Conservation (phyloP, 176 grass and related monocot species). For the Eleusine coracana region DNA sequence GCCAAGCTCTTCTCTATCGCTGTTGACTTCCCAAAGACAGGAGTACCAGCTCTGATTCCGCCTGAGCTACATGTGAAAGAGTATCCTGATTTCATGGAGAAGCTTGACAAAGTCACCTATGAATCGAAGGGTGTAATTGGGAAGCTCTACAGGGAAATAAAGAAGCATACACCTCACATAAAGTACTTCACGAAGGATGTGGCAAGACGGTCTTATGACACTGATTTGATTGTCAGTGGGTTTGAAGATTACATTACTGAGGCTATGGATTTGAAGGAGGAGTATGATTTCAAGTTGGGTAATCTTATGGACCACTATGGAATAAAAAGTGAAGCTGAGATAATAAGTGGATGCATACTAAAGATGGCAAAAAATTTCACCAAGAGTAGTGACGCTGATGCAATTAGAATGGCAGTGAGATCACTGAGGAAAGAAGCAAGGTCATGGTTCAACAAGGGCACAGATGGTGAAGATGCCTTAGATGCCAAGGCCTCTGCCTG, state of each 20-base stretch:
- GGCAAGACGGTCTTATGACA: conserved; percentile 67
- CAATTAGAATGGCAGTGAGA: conserved; percentile 65
- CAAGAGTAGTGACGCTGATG: conserved; percentile 74
- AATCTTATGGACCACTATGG: conserved; percentile 94
- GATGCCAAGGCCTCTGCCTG: conserved; percentile 88
- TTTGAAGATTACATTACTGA: conserved; percentile 56
- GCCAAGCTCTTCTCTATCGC: conserved; percentile 81
- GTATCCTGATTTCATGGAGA: conserved; percentile 99
- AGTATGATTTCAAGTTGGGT: conserved; percentile 84
- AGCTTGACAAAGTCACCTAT: conserved; percentile 67
- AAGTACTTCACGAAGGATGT: conserved; percentile 64
- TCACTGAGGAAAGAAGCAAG: conserved; percentile 83
- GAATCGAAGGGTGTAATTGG: conserved; percentile 68
- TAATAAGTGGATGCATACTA: conserved; percentile 78
- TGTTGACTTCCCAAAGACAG: conserved; percentile 94
- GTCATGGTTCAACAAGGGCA: conserved; percentile 67
- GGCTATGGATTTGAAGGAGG: conserved; percentile 65
- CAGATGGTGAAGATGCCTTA: conserved; percentile 41
- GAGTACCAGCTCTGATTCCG: conserved; percentile 73
- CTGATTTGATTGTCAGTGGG: conserved; percentile 78
- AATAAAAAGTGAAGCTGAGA: conserved; percentile 90
- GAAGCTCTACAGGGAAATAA: conserved; percentile 87
- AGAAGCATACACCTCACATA: conserved; percentile 57
- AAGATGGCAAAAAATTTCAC: conserved; percentile 87
- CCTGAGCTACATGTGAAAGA: conserved; percentile 59